Evolutionary conservation across 306 rosid species (phyloP).

Genomic region (Quillaja saponaria): DNA sequence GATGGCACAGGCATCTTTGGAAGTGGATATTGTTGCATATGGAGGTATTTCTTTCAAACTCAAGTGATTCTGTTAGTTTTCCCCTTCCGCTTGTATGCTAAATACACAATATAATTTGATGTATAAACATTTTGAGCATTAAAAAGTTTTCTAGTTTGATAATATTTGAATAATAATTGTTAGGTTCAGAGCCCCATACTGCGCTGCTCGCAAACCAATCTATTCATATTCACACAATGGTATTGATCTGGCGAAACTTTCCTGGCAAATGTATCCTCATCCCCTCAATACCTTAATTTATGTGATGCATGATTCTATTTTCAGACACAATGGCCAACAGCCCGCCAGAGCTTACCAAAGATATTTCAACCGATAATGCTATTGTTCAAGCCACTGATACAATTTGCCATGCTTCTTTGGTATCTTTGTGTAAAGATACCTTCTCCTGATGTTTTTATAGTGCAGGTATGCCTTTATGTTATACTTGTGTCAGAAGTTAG

Average conservation of each 20-base stretch:
- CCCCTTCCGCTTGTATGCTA: background rate
- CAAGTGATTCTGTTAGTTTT: background rate
- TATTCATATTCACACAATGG: constrained; percentile 81
- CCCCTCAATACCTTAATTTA: constrained; percentile 14
- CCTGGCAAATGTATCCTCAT: constrained; percentile 3
- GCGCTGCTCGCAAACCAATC: constrained; percentile 65
- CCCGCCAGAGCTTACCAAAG: constrained; percentile 51
- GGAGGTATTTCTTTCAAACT: constrained; percentile 58
- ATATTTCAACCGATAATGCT: constrained; percentile 65
- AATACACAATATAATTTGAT: background rate
- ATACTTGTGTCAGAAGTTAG: background rate
- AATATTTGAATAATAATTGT: constrained; percentile 23
- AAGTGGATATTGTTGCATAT: constrained; percentile 87
- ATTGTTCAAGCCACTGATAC: constrained; percentile 77
- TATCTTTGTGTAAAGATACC: constrained; percentile 72
- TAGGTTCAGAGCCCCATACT: constrained; percentile 88
- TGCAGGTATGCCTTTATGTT: constrained; percentile 58
- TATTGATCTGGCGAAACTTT: constrained; percentile 28
- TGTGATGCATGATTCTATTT: constrained; percentile 27
- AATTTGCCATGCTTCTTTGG: constrained; percentile 78
- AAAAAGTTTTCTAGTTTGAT: constrained; percentile 16
- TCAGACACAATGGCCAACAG: constrained; percentile 75
- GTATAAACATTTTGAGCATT: constrained; percentile 4
- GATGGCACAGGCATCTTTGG: constrained; percentile 63
- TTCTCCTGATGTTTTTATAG: constrained; percentile 81